These are phyloP conservation scores for Silene vulgaris DNA, from an alignment of 179 eudicot genomes.

Conservation along the genomic window DNA sequence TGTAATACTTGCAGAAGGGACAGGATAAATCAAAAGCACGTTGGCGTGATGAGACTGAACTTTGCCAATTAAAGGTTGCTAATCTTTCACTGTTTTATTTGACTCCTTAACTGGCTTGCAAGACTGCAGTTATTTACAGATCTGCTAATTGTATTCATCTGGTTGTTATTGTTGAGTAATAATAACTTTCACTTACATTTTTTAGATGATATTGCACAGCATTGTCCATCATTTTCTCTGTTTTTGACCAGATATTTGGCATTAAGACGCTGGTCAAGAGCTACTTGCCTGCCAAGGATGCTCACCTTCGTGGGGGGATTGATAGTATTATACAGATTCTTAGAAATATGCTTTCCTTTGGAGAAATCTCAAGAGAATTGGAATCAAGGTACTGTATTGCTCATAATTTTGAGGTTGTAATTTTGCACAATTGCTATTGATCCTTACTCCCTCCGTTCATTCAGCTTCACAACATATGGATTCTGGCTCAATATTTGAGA, in stretches of 20 bases:
- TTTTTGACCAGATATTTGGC: slow-evolving; percentile 66
- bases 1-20: slow-evolving; percentile 48
- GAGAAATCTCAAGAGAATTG: slow-evolving; percentile 69
- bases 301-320: slow-evolving; percentile 90
- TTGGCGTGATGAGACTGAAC: slow-evolving; percentile 85
- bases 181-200: background rate
- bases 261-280: slow-evolving; percentile 90
- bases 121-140: background rate
- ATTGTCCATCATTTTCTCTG: background rate
- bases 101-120: background rate
- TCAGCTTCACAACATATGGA: background rate
- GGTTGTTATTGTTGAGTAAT: background rate
- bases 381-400: slow-evolving; percentile 60
- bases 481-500: background rate
- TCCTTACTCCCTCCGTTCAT: background rate
- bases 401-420: slow-evolving; percentile 6
- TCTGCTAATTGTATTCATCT: background rate
- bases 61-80: slow-evolving; percentile 83
- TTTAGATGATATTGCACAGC: background rate
- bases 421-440: background rate
- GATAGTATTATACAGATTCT: slow-evolving; percentile 65
- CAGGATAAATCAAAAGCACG: slow-evolving; percentile 46
- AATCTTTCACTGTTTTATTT: slow-evolving; percentile 8
- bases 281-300: slow-evolving; percentile 90
- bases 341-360: slow-evolving; percentile 61